phyloP scores from a whole-genome alignment of 2,329 filamentous ascomycete species.

The Fusarium begoniae region DNA sequence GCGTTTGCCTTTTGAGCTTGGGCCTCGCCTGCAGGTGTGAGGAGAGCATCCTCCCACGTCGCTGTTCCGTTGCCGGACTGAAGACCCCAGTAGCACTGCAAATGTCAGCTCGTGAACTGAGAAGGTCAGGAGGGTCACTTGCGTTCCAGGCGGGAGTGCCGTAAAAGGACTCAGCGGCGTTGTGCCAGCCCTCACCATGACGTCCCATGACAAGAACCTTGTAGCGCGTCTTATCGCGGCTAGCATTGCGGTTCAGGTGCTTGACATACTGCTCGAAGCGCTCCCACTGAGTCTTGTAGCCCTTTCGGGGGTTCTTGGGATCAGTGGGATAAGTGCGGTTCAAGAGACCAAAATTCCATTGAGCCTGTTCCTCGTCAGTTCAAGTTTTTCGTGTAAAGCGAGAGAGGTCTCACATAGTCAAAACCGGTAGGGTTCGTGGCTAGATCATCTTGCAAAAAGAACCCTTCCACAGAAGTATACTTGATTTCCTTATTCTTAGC shows the following conservation, averaged over 20 bases:
- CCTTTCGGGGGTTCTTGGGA: constrained; percentile 45
- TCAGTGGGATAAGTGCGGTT: constrained; percentile 70
- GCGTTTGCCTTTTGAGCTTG: constrained; percentile 67
- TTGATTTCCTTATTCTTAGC: constrained; percentile 57
- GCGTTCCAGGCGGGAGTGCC: constrained; percentile 76
- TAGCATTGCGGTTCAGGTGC: constrained; percentile 58
- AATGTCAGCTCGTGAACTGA: neutral
- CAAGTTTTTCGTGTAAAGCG: neutral
- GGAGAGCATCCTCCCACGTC: constrained; percentile 70
- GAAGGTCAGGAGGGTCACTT: constrained; percentile 30
- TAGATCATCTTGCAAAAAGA: constrained; percentile 71
- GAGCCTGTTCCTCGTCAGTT: constrained; percentile 31
- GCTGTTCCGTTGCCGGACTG: constrained; percentile 70
- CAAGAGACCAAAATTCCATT: constrained; percentile 72
- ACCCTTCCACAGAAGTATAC: constrained; percentile 68
- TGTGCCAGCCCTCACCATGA: constrained; percentile 74
- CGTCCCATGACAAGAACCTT: constrained; percentile 75
- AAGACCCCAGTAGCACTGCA: constrained; percentile 71
- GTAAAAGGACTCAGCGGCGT: constrained; percentile 71
- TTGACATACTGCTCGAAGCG: constrained; percentile 68
- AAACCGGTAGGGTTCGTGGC: constrained; percentile 65
- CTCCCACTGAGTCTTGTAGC: constrained; percentile 68
- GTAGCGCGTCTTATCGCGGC: constrained; percentile 61
- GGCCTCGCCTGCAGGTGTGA: constrained; percentile 64
- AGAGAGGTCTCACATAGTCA: constrained; percentile 64